Evolutionary conservation across 2,329 filamentous ascomycete species (phyloP).

Genomic region (Tolypocladium pustulatum): DNA sequence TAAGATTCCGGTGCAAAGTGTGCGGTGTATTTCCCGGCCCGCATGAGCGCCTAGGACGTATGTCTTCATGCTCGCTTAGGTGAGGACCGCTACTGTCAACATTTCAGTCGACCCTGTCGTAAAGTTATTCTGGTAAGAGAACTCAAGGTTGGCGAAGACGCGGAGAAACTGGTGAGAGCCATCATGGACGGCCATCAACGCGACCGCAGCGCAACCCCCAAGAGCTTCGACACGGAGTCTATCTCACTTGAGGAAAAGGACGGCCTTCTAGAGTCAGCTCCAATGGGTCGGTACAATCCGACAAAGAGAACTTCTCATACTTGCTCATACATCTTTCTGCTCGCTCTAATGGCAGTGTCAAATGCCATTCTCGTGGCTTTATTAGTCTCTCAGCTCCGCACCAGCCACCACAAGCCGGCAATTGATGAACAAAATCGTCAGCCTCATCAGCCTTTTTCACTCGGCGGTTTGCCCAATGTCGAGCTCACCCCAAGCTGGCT

Average conservation of each 20-base stretch:
- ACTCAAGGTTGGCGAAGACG: no score
- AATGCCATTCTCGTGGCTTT: background rate
- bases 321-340: background rate
- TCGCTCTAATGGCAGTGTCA: background rate
- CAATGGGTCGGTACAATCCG: background rate
- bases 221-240: background rate
- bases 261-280: background rate
- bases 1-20: no score
- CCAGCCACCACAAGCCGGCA: background rate
- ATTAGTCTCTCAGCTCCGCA: background rate
- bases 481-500: constrained; percentile 1
- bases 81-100: no score
- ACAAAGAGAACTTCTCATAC: background rate
- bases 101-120: no score
- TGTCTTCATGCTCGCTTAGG: no score
- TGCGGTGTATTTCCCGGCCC: no score
- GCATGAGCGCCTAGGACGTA: no score
- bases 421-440: no score
- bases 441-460: background rate
- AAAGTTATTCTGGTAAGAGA: no score
- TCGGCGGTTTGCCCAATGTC: constrained; percentile 1
- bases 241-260: constrained; percentile 1
- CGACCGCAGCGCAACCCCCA: background rate
- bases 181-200: no score
- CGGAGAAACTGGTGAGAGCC: no score